Conservation (phyloP, 805 yeast genomes). For the Kodamaea kaohsiungensis region DNA sequence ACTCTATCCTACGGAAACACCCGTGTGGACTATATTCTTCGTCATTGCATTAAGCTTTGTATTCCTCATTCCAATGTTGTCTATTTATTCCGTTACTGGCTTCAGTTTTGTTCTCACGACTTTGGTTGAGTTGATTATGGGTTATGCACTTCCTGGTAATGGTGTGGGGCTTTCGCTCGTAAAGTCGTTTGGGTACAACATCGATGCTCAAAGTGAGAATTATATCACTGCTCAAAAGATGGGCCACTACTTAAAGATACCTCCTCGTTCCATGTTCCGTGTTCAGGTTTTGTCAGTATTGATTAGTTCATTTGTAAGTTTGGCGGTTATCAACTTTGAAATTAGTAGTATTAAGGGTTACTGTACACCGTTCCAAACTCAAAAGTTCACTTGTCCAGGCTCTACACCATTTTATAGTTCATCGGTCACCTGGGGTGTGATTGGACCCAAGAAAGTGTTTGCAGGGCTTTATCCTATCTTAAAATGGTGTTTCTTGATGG, state of each 20-base stretch:
- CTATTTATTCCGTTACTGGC: constrained; percentile 32
- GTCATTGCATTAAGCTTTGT: constrained; percentile 31
- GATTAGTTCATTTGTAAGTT: constrained; percentile 21
- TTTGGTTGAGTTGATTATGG: constrained; percentile 37
- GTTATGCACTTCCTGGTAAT: constrained; percentile 39
- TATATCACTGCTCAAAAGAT: constrained; percentile 58
- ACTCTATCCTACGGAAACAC: constrained; percentile 33
- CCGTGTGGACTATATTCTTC: constrained; percentile 39
- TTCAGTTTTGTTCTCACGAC: constrained; percentile 35
- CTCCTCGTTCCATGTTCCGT: constrained; percentile 60
- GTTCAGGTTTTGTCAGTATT: constrained; percentile 25
- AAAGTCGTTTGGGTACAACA: constrained; percentile 59
- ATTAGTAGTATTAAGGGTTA: constrained; percentile 18
- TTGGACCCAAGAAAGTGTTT: constrained; percentile 37
- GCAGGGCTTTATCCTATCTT: constrained; percentile 34
- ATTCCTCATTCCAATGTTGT: constrained; percentile 33
- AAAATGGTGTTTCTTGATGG: constrained; percentile 36
- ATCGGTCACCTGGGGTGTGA: constrained; percentile 63
- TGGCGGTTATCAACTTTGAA: constrained; percentile 24
- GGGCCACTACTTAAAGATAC: constrained; percentile 64
- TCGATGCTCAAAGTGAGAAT: constrained; percentile 57
- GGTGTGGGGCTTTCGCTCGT: constrained; percentile 43
- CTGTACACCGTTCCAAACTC: constrained; percentile 20
- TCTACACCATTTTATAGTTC: constrained; percentile 47
- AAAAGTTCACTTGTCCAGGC: constrained; percentile 32